phyloP scores from a whole-genome alignment of 139 green algal species.

The Diplosphaera chodatii region DNA sequence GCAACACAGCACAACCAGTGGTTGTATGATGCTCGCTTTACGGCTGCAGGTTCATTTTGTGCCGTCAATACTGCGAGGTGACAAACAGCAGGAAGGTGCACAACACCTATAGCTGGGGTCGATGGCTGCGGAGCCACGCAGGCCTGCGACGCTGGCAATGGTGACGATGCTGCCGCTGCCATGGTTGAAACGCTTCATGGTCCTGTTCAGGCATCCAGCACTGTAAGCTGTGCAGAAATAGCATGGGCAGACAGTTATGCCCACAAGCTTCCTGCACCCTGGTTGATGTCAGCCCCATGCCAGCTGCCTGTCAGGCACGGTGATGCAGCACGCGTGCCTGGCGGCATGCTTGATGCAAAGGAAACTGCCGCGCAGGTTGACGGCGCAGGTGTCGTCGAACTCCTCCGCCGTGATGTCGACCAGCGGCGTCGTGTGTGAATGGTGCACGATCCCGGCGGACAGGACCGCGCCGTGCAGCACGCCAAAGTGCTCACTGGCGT shows the following conservation, averaged over 20 bases:
- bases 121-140: background rate
- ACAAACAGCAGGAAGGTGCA: too few relatives aligned
- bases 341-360: background rate
- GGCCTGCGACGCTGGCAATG: background rate
- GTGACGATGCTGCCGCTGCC: background rate
- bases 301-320: too few relatives aligned
- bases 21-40: too few relatives aligned
- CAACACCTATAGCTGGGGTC: too few relatives aligned
- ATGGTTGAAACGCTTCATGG: background rate
- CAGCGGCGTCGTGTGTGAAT: background rate
- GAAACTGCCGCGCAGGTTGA: background rate
- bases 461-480: background rate
- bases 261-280: too few relatives aligned
- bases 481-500: background rate
- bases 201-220: background rate
- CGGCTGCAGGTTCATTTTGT: too few relatives aligned
- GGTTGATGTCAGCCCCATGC: too few relatives aligned
- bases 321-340: background rate
- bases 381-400: background rate
- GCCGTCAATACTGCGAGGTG: too few relatives aligned
- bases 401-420: background rate
- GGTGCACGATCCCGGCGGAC: background rate
- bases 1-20: too few relatives aligned
- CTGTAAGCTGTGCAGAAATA: too few relatives aligned
- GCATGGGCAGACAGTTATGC: too few relatives aligned